Conservation (phyloP, 805 yeast species). For the Starmera pachycereana region DNA sequence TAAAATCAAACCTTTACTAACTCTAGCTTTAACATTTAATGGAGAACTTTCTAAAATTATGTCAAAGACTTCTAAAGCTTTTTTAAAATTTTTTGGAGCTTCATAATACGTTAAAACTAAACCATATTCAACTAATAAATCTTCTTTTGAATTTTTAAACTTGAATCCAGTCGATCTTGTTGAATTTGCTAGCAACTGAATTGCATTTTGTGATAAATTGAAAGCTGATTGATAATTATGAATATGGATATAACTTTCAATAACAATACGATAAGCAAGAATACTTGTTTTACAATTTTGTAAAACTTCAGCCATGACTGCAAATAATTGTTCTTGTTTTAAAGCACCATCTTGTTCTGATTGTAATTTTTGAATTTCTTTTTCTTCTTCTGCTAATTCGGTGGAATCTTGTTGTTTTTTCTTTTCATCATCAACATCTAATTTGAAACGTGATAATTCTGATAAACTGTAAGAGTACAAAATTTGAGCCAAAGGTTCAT, state of each 20-base stretch:
- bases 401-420: slow-evolving; percentile 6
- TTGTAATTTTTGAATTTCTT: slow-evolving; percentile 14
- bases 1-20: slow-evolving; percentile 76
- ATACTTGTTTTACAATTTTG: slow-evolving; percentile 35
- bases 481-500: slow-evolving; percentile 50
- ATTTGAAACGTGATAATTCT: slow-evolving; percentile 50
- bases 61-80: slow-evolving; percentile 67
- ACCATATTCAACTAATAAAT: slow-evolving; percentile 58
- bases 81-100: slow-evolving; percentile 77
- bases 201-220: slow-evolving; percentile 48
- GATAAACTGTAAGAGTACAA: slow-evolving; percentile 57
- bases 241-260: slow-evolving; percentile 46
- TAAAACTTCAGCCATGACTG: slow-evolving; percentile 41
- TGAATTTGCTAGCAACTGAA: slow-evolving; percentile 40
- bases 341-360: slow-evolving; percentile 17
- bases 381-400: slow-evolving; percentile 15
- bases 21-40: slow-evolving; percentile 46
- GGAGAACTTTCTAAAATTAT: slow-evolving; percentile 39
- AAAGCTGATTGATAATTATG: slow-evolving; percentile 58
- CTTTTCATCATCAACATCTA: slow-evolving; percentile 10
- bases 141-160: slow-evolving; percentile 43
- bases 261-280: slow-evolving; percentile 55
- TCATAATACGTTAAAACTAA: slow-evolving; percentile 74
- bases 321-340: slow-evolving; percentile 41
- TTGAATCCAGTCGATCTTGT: slow-evolving; percentile 35